Conservation (phyloP, 768 basidiomycete species). For the Wakefieldia striispora region DNA sequence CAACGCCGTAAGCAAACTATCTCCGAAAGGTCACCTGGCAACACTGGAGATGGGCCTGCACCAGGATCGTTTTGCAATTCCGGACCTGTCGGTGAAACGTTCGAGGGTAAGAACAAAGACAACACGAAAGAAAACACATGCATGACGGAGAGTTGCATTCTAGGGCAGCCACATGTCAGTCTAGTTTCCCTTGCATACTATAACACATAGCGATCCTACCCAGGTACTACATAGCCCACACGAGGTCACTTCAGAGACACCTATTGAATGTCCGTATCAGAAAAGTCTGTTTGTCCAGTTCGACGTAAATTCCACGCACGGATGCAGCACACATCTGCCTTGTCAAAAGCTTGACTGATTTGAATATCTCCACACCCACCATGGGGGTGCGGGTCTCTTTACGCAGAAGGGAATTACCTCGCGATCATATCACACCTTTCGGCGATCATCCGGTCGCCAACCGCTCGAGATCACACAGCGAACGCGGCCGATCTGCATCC, state of each 20-base stretch:
- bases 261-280: conserved; percentile 10
- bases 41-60: not conserved
- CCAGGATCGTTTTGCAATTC: not conserved
- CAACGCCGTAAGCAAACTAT: conserved; percentile 1
- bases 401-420: conserved; percentile 1
- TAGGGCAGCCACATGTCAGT: conserved; percentile 28
- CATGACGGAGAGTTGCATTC: conserved; percentile 10
- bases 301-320: conserved; percentile 23
- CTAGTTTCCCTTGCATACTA: not conserved
- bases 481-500: not conserved
- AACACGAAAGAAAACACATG: conserved; percentile 4
- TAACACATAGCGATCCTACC: not conserved
- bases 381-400: conserved; percentile 1
- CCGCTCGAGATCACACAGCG: not conserved
- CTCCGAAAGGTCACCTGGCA: not conserved
- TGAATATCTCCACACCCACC: not conserved
- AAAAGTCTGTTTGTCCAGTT: conserved; percentile 1
- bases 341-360: not conserved
- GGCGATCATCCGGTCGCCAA: conserved; percentile 1
- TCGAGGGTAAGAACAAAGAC: conserved; percentile 17
- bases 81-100: conserved; percentile 20
- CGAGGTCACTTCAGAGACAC: conserved; percentile 4
- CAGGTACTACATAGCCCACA: conserved; percentile 1
- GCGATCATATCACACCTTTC: conserved; percentile 2
- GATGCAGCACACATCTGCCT: conserved; percentile 1